Evolutionary conservation across 1,139 yeast species (phyloP).

Genomic region (Meyerozyma elateridarum): DNA sequence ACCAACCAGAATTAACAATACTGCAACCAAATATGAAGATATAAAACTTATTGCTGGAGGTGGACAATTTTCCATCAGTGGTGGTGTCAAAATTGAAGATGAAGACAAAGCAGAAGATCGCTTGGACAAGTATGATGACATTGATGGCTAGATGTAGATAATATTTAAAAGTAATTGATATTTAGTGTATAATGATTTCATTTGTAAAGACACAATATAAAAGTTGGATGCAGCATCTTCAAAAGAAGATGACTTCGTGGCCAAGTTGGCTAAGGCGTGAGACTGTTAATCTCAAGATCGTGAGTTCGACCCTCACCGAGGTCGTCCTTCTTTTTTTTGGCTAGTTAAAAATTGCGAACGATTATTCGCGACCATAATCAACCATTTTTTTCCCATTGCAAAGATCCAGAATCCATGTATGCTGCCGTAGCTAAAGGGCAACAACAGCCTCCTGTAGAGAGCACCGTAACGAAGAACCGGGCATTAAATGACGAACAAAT

Average conservation of each 20-base stretch:
- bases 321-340: constrained; percentile 5
- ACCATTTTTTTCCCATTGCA: neutral
- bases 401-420: neutral
- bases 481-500: constrained; percentile 85
- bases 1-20: constrained; percentile 84
- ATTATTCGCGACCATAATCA: constrained; percentile 2
- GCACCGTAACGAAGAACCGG: constrained; percentile 21
- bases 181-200: no score
- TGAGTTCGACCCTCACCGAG: constrained; percentile 8
- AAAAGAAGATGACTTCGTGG: constrained; percentile 7
- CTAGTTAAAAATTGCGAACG: neutral
- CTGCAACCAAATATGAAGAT: constrained; percentile 80
- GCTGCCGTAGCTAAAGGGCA: constrained; percentile 3
- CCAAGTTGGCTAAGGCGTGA: constrained; percentile 9
- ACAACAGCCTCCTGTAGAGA: neutral
- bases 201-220: no score
- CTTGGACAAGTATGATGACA: constrained; percentile 44
- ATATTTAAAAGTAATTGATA: constrained; percentile 3
- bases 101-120: constrained; percentile 61
- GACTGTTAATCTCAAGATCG: constrained; percentile 9
- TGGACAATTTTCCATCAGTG: constrained; percentile 90
- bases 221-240: no score
- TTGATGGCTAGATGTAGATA: constrained; percentile 23
- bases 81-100: constrained; percentile 63
- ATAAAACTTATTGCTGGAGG: constrained; percentile 80